A percentile compares a stretch with the other conserved stretches of the same genome.
Evolutionary conservation across 805 yeast species (phyloP).

Genomic region (Myxozyma geophila): DNA sequence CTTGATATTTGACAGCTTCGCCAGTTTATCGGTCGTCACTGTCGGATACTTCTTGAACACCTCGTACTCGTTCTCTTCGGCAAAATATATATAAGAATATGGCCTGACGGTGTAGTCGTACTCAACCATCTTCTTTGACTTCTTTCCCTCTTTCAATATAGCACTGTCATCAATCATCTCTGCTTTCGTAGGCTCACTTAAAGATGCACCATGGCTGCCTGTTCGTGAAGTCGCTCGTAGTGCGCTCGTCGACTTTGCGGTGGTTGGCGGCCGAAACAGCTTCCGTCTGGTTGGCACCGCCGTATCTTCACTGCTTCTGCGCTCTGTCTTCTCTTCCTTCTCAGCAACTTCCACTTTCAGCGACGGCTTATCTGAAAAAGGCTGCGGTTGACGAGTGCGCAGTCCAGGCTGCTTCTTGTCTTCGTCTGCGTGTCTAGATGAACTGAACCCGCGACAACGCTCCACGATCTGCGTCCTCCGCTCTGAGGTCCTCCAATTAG

Average conservation of each 20-base stretch:
- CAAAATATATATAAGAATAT: slow-evolving; percentile 35
- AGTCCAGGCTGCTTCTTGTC: neutral
- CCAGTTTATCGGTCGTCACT: slow-evolving; percentile 47
- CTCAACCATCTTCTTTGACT: slow-evolving; percentile 19
- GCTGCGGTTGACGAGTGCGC: neutral
- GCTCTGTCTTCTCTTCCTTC: neutral
- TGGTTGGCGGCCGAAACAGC: slow-evolving; percentile 2
- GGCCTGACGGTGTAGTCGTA: slow-evolving; percentile 40
- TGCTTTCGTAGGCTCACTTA: slow-evolving; percentile 14
- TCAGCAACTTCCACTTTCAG: slow-evolving; percentile 6
- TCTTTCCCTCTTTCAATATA: slow-evolving; percentile 3
- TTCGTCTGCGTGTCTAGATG: neutral
- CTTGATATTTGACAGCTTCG: slow-evolving; percentile 31
- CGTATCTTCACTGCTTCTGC: neutral
- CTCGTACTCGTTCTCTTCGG: slow-evolving; percentile 44
- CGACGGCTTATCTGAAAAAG: slow-evolving; percentile 4
- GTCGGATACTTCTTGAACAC: slow-evolving; percentile 53
- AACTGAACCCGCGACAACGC: neutral
- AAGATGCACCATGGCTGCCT: slow-evolving; percentile 22
- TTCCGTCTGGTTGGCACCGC: slow-evolving; percentile 1
- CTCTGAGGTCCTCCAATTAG: too few species aligned
- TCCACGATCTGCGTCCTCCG: too few species aligned
- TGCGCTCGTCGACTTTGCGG: neutral
- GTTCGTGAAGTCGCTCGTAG: slow-evolving; percentile 28
- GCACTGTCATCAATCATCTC: slow-evolving; percentile 3